Conservation (phyloP, 2,329 filamentous ascomycete species). For the Ceratocystis alfenasii region DNA sequence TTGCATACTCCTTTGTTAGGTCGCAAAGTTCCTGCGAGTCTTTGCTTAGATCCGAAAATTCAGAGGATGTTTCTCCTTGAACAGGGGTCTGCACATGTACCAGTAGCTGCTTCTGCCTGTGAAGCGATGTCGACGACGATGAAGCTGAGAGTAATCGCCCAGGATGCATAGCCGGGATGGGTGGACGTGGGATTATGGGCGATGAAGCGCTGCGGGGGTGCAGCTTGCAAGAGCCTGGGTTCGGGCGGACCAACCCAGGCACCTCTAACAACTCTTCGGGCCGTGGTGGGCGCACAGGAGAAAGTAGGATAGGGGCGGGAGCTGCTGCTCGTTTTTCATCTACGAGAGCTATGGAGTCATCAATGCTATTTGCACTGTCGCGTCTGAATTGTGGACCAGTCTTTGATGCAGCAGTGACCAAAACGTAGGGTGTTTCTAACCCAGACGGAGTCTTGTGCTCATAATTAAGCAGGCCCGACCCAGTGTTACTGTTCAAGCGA, state of each 20-base stretch:
- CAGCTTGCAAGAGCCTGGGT: constrained; percentile 11
- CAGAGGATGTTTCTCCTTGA: background rate
- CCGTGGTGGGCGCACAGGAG: constrained; percentile 13
- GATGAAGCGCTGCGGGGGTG: constrained; percentile 17
- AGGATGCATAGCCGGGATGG: constrained; percentile 21
- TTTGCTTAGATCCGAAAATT: background rate
- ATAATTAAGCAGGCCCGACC: background rate
- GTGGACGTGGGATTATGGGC: constrained; percentile 16
- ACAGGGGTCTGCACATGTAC: background rate
- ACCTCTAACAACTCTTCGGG: constrained; percentile 16
- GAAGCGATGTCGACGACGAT: constrained; percentile 4
- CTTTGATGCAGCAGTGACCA: constrained; percentile 7
- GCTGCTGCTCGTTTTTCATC: background rate
- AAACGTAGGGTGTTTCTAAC: background rate
- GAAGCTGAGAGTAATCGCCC: constrained; percentile 15
- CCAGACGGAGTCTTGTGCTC: background rate
- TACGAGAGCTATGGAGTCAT: background rate
- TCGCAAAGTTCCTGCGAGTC: constrained; percentile 1
- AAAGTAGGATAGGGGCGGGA: background rate
- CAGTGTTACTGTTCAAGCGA: background rate
- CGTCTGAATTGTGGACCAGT: background rate
- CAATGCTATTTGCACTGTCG: constrained; percentile 9
- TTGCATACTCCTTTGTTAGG: background rate
- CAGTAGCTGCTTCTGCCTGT: constrained; percentile 1
- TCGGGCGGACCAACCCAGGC: constrained; percentile 12